These are phyloP conservation scores for Fraxinus anomala DNA, from an alignment of 257 asterid species.

Conservation along the genomic window DNA sequence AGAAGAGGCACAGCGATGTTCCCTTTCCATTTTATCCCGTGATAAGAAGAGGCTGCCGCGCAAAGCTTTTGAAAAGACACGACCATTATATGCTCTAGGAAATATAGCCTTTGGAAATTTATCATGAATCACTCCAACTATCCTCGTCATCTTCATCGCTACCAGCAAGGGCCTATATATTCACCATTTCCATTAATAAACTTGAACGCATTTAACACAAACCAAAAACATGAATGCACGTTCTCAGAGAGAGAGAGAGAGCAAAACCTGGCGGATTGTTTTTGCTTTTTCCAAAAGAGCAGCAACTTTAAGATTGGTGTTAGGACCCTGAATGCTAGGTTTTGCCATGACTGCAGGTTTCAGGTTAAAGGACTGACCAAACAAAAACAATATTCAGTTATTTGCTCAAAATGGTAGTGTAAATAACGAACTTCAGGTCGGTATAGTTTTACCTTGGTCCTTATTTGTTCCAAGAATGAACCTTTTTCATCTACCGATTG, in stretches of 20 bases:
- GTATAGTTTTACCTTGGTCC: conserved; percentile 61
- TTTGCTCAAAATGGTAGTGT: conserved; percentile 21
- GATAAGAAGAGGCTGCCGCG: too few relatives aligned
- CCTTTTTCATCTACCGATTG: conserved; percentile 69
- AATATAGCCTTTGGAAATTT: background rate
- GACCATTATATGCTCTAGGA: background rate
- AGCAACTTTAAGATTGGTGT: conserved; percentile 61
- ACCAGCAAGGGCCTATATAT: conserved; percentile 48
- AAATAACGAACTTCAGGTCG: conserved; percentile 7
- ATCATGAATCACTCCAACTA: background rate
- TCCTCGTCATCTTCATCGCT: conserved; percentile 48
- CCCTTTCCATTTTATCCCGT: too few relatives aligned
- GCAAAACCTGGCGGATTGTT: conserved; percentile 49
- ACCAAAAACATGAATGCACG: background rate
- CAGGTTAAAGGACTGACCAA: conserved; percentile 75
- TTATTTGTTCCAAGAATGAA: conserved; percentile 75
- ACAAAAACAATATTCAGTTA: conserved; percentile 30
- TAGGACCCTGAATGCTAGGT: conserved; percentile 71
- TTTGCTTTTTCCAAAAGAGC: conserved; percentile 54
- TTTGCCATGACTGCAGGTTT: conserved; percentile 66
- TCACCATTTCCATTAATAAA: background rate
- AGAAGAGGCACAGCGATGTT: too few relatives aligned
- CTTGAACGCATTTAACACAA: background rate
- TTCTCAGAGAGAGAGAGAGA: conserved; percentile 17
- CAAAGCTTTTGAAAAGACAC: too few relatives aligned